A percentile compares a stretch with the other conserved stretches of the same genome.
phyloP scores from a whole-genome alignment of 257 asterid genomes.

The Datura wrightii region DNA sequence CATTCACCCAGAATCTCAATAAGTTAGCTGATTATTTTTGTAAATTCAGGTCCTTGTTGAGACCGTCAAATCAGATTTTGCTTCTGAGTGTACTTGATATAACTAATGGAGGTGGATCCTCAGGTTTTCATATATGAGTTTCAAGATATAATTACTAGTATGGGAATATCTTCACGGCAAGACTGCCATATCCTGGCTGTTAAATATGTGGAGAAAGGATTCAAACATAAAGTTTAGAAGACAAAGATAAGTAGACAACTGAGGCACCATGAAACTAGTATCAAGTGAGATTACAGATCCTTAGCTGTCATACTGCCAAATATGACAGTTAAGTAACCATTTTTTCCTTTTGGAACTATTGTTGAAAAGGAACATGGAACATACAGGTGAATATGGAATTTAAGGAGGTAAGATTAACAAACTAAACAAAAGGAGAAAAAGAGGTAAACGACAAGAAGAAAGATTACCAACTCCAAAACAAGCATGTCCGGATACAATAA shows the following conservation, averaged over 20 bases:
- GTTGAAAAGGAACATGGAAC: not conserved
- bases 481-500: constrained; percentile 16
- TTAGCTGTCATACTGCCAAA: not conserved
- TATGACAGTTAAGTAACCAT: not conserved
- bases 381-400: not conserved
- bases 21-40: not conserved
- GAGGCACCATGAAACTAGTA: not conserved
- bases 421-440: constrained; percentile 4
- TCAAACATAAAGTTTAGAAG: not conserved
- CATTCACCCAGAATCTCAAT: not conserved
- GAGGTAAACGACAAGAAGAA: constrained; percentile 11
- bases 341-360: constrained; percentile 2
- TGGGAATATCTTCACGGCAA: not conserved
- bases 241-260: not conserved
- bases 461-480: constrained; percentile 12
- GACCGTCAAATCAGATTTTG: not conserved
- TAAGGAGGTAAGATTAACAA: not conserved
- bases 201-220: not conserved
- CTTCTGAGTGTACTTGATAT: not conserved
- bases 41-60: not conserved
- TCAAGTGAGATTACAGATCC: not conserved
- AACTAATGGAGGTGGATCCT: not conserved
- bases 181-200: not conserved
- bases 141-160: not conserved
- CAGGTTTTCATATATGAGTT: not conserved